These are phyloP conservation scores for Neonectria faginata DNA, from an alignment of 2,329 filamentous ascomycete genomes.

Conservation along the genomic window DNA sequence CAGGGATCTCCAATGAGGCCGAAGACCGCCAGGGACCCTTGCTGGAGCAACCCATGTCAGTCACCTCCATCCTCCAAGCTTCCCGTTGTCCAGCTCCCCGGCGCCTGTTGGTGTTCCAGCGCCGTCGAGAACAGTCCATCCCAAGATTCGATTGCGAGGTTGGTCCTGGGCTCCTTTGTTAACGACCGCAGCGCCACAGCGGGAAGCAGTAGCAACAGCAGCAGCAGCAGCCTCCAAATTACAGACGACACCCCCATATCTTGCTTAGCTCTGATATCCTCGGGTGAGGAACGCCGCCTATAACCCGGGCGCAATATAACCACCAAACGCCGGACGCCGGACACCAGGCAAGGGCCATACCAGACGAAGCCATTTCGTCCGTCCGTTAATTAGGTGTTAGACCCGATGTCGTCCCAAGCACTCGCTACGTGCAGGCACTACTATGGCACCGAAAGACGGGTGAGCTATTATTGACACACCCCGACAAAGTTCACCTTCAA, in stretches of 20 bases:
- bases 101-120: slow-evolving; percentile 15
- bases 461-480: slow-evolving; percentile 35
- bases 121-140: slow-evolving; percentile 20
- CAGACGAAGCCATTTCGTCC: slow-evolving; percentile 31
- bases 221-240: background rate
- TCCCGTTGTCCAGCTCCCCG: slow-evolving; percentile 12
- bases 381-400: slow-evolving; percentile 26
- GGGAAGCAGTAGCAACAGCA: background rate
- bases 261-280: slow-evolving; percentile 10
- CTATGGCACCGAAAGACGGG: slow-evolving; percentile 12
- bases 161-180: background rate
- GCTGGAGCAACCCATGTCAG: slow-evolving; percentile 16
- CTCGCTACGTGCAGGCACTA: slow-evolving; percentile 29
- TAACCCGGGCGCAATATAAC: slow-evolving; percentile 22
- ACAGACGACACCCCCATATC: slow-evolving; percentile 11
- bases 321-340: slow-evolving; percentile 6
- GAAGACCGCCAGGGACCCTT: slow-evolving; percentile 21
- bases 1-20: slow-evolving; percentile 17
- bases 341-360: slow-evolving; percentile 16
- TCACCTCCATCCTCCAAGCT: slow-evolving; percentile 12
- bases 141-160: slow-evolving; percentile 14
- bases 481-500: slow-evolving; percentile 11
- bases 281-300: slow-evolving; percentile 18
- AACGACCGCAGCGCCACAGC: background rate
- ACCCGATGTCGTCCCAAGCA: slow-evolving; percentile 25